Evolutionary conservation across 2,329 filamentous ascomycete species (phyloP).

Genomic region (Albifimbria verrucaria): DNA sequence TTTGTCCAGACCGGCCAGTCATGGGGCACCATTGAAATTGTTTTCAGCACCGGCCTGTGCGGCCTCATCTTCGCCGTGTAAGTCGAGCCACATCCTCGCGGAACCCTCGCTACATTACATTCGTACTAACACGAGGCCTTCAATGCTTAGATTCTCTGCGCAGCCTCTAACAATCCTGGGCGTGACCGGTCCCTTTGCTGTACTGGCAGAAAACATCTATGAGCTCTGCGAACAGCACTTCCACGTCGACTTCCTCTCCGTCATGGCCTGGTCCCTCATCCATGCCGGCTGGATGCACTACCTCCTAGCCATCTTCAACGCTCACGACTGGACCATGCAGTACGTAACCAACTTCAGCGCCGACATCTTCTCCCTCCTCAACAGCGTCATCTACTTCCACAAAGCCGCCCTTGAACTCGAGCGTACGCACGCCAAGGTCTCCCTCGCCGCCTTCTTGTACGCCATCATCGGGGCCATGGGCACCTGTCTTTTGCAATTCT

Average conservation of each 20-base stretch:
- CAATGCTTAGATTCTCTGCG: conserved; percentile 42
- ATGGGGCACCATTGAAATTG: conserved; percentile 66
- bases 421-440: conserved; percentile 52
- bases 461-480: conserved; percentile 61
- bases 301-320: conserved; percentile 62
- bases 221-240: conserved; percentile 53
- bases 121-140: neutral
- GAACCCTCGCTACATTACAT: neutral
- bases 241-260: conserved; percentile 58
- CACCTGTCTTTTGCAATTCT: conserved; percentile 62
- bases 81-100: conserved; percentile 7
- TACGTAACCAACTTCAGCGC: conserved; percentile 66
- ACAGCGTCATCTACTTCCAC: conserved; percentile 67
- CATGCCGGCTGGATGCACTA: conserved; percentile 65
- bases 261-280: conserved; percentile 67
- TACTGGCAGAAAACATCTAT: conserved; percentile 64
- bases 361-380: conserved; percentile 64
- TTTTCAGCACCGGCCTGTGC: conserved; percentile 63
- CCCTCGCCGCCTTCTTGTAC: conserved; percentile 62
- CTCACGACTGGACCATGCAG: conserved; percentile 68
- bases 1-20: conserved; percentile 59
- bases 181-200: conserved; percentile 65
- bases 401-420: conserved; percentile 64
- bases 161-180: conserved; percentile 65
- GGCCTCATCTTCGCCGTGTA: conserved; percentile 61